Percentiles rank a stretch among this genome's conserved stretches.
phyloP scores from a whole-genome alignment of 2,329 filamentous ascomycete genomes.

The Penicillium sp. region DNA sequence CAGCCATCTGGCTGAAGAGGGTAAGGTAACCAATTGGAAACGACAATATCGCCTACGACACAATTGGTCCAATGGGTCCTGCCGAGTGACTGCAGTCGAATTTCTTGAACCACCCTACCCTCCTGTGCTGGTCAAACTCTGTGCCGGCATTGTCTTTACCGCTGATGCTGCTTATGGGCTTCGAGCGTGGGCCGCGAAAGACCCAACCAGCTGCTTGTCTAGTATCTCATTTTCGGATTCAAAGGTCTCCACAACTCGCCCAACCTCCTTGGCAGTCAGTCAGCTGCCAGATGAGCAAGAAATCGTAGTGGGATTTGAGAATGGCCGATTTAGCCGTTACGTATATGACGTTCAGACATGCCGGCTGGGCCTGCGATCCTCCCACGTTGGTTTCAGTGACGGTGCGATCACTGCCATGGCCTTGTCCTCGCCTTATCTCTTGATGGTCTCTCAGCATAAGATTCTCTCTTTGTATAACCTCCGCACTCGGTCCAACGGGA shows the following conservation, averaged over 20 bases:
- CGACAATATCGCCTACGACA: slow-evolving; percentile 82
- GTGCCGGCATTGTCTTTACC: slow-evolving; percentile 75
- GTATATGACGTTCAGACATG: slow-evolving; percentile 51
- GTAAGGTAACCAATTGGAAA: slow-evolving; percentile 72
- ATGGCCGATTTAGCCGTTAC: slow-evolving; percentile 73
- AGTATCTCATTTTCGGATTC: slow-evolving; percentile 32
- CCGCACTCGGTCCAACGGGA: slow-evolving; percentile 6
- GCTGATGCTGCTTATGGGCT: slow-evolving; percentile 70
- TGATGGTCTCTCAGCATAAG: slow-evolving; percentile 75
- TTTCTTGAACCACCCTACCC: slow-evolving; percentile 59
- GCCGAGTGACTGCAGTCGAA: slow-evolving; percentile 74
- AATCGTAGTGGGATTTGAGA: slow-evolving; percentile 67
- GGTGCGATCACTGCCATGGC: slow-evolving; percentile 70
- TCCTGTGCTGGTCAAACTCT: slow-evolving; percentile 71
- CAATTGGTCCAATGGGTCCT: slow-evolving; percentile 86
- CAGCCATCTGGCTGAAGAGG: slow-evolving; percentile 54
- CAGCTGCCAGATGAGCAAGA: slow-evolving; percentile 51
- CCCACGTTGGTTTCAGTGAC: slow-evolving; percentile 62
- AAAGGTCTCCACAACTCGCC: slow-evolving; percentile 58
- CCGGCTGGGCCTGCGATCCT: slow-evolving; percentile 54
- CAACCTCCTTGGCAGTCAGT: slow-evolving; percentile 54
- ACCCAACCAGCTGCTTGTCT: slow-evolving; percentile 61
- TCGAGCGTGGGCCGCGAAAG: slow-evolving; percentile 73
- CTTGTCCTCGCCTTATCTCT: slow-evolving; percentile 70
- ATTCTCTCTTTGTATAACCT: slow-evolving; percentile 76